Base-by-base conservation (phyloP, 2,329 filamentous ascomycete genomes). In the Claviceps pusilla region DNA sequence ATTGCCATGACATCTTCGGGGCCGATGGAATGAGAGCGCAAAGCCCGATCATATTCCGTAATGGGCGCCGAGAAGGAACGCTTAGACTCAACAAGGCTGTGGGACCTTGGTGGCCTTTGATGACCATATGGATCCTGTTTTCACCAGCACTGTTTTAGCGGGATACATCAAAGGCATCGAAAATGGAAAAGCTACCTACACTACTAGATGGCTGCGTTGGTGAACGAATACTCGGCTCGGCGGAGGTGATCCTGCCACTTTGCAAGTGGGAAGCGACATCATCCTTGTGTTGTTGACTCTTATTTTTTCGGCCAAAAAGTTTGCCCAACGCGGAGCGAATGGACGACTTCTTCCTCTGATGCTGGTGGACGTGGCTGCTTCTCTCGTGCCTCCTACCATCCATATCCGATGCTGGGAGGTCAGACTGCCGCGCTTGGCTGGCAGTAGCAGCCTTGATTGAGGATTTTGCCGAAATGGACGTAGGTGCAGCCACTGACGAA, bases 11-110 rank as follows among this genome's bases (percentile, higher is more conserved):
- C 75, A 59, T 80, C 77, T 42, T 78, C 74, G 2, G 75, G 74
- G 1, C 78, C 76, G 45, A 82, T 69, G 2, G 80, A 82, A 62
- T 84, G 80, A 12, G 80, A 83, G 48, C 79, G 73, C 42, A 84
- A 63, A 2, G 80, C 80, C 47, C 76, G 73, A 57, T 81, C 78
- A 57, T 76, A 80, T 60, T 84, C 80, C 48, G 75, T 79, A 51
- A 83, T 73, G 9, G 80, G 80, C 37, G 82, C 61, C 5, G 81
- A 83, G 4, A 73, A 72, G 7, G 80, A 79, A 54, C 79, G 76
- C 61, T 81, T 78, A 19, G 71, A 67, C 57, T 73, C 73, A 51
- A 59, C 58, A 62, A 67, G 57, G 58, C 33, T 39, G 31, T 16
- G 48, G 9, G 11, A 10, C 28, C 67, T 53, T 69, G 63, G 46